Percentiles rank a stretch among this genome's conserved stretches.
Evolutionary conservation across 2,329 filamentous ascomycete species (phyloP).

Genomic region (Claviceps spartinae): DNA sequence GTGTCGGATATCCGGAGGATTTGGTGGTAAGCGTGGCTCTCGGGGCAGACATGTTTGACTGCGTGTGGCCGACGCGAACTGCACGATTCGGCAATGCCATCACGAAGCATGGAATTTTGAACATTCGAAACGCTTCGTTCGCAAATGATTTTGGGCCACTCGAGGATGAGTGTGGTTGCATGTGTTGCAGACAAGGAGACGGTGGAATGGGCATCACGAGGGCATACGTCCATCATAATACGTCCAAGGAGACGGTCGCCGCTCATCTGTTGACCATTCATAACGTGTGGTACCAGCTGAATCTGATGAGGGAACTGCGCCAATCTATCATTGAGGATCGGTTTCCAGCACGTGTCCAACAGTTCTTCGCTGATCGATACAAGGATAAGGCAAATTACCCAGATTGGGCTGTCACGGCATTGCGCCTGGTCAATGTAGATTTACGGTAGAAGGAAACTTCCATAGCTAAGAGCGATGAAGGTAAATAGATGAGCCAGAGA

Average conservation of each 20-base stretch:
- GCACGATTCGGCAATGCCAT: slow-evolving; percentile 93
- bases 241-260: slow-evolving; percentile 87
- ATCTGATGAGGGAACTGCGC: slow-evolving; percentile 64
- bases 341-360: slow-evolving; percentile 63
- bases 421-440: slow-evolving; percentile 70
- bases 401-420: slow-evolving; percentile 68
- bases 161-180: slow-evolving; percentile 69
- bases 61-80: slow-evolving; percentile 94
- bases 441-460: slow-evolving; percentile 8
- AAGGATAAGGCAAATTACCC: slow-evolving; percentile 52
- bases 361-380: slow-evolving; percentile 69
- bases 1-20: slow-evolving; percentile 94
- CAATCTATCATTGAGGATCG: slow-evolving; percentile 68
- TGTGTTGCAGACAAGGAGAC: slow-evolving; percentile 55
- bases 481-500: background rate
- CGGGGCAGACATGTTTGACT: slow-evolving; percentile 98
- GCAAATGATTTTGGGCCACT: slow-evolving; percentile 72
- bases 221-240: slow-evolving; percentile 83
- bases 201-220: slow-evolving; percentile 71
- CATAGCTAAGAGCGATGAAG: background rate
- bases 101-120: slow-evolving; percentile 67
- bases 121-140: slow-evolving; percentile 64
- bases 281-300: slow-evolving; percentile 85
- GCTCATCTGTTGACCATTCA: slow-evolving; percentile 80
- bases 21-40: slow-evolving; percentile 85